Conservation (phyloP, 495 filamentous ascomycete genomes). For the Schizothecium vesticola region DNA sequence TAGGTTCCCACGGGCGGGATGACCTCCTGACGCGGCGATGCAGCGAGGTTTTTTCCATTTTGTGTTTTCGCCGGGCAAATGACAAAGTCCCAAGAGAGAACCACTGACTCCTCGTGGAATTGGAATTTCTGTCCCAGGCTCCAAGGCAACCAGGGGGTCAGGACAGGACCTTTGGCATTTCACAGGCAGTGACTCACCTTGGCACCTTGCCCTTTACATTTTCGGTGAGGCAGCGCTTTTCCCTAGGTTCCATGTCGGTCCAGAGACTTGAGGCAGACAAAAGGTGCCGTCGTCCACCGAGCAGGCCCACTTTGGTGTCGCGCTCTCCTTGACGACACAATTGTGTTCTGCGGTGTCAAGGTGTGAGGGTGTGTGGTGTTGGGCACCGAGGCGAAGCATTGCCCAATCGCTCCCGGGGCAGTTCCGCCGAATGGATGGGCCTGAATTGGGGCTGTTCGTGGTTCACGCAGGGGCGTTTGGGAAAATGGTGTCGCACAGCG, state of each 20-base stretch:
- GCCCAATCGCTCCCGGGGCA: not conserved
- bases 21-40: not conserved
- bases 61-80: not conserved
- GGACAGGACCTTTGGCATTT: not conserved
- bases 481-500: not conserved
- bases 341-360: not conserved
- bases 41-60: not conserved
- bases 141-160: not conserved
- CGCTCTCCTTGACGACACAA: not conserved
- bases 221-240: not conserved
- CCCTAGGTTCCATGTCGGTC: not conserved
- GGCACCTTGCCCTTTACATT: not conserved
- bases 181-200: not conserved
- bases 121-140: not conserved
- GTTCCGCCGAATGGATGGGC: not conserved
- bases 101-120: not conserved
- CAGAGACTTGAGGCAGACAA: not conserved
- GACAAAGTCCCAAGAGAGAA: not conserved
- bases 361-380: not conserved
- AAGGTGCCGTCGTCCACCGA: not conserved
- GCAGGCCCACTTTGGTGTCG: not conserved
- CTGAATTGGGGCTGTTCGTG: not conserved
- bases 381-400: not conserved
- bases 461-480: not conserved
- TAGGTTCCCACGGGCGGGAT: not conserved